Percentiles rank a stretch among this genome's conserved stretches.
Evolutionary conservation across 2,329 filamentous ascomycete species (phyloP).

Genomic region (Chaetothyriales sp.): DNA sequence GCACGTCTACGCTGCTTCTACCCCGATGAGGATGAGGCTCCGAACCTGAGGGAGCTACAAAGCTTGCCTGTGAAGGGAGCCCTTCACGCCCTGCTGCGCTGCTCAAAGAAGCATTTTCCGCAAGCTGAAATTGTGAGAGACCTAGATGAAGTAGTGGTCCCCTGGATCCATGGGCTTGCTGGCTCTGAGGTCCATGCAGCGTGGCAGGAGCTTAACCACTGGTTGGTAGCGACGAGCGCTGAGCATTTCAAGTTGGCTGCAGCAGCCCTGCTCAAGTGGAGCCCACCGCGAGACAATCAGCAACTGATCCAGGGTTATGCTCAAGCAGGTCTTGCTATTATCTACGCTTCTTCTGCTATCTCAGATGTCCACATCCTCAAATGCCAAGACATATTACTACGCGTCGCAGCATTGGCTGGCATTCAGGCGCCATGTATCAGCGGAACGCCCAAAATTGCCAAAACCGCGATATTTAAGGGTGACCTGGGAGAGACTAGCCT

Average conservation of each 20-base stretch:
- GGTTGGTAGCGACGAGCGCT: constrained; percentile 42
- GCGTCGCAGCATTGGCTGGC: constrained; percentile 38
- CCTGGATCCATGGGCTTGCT: constrained; percentile 49
- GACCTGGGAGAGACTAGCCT: constrained; percentile 28
- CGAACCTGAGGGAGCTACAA: constrained; percentile 40
- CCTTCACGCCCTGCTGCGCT: constrained; percentile 40
- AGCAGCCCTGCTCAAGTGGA: constrained; percentile 42
- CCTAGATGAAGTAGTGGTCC: constrained; percentile 44
- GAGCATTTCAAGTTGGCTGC: constrained; percentile 38
- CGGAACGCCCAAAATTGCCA: constrained; percentile 6
- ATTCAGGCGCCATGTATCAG: constrained; percentile 19
- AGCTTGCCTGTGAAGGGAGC: constrained; percentile 37
- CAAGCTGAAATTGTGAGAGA: constrained; percentile 36
- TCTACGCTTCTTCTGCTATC: constrained; percentile 40
- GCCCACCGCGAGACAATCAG: constrained; percentile 45
- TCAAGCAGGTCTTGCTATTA: constrained; percentile 45
- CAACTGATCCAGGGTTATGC: constrained; percentile 41
- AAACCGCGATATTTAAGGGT: constrained; percentile 20
- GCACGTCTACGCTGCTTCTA: constrained; percentile 50
- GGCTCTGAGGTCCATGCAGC: constrained; percentile 22
- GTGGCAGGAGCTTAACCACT: constrained; percentile 47
- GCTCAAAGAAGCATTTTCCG: constrained; percentile 17
- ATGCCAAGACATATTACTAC: constrained; percentile 22
- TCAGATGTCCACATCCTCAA: constrained; percentile 1
- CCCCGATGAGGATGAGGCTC: constrained; percentile 37